Conservation (phyloP, 257 asterid genomes). For the Vinca minor region DNA sequence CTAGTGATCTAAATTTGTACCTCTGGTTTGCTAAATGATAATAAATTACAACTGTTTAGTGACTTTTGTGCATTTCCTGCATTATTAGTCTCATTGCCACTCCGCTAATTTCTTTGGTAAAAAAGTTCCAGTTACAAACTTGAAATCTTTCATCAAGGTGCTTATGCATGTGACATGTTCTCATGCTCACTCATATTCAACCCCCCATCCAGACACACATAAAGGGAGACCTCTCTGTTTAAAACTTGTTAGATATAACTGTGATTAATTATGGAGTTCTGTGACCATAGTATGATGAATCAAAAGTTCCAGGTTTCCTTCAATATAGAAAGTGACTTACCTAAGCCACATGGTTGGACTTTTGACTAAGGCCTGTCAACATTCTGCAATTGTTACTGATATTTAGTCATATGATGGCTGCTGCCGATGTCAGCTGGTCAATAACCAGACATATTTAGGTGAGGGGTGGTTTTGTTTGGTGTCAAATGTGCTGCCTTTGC, state of each 20-base stretch:
- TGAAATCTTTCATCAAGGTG: not conserved
- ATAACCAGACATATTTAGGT: not conserved
- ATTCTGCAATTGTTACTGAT: not conserved
- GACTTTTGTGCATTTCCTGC: not conserved
- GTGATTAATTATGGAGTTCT: not conserved
- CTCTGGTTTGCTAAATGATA: no score
- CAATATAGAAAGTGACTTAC: not conserved
- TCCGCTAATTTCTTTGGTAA: not conserved
- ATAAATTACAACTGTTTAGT: not conserved
- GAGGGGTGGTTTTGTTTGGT: no score
- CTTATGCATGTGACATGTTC: not conserved
- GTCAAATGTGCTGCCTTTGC: not conserved
- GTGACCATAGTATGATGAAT: not conserved
- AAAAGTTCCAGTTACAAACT: not conserved
- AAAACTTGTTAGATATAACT: no score
- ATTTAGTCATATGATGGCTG: not conserved
- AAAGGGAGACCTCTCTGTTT: no score
- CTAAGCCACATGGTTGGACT: not conserved
- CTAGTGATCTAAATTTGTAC: no score
- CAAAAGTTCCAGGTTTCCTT: not conserved
- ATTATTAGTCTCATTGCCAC: not conserved
- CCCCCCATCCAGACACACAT: no score
- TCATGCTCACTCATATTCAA: no score
- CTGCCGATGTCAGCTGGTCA: not conserved
- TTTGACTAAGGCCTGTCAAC: not conserved